phyloP scores from a whole-genome alignment of 1,284 basidiomycete genomes.

The Tilletia horrida region DNA sequence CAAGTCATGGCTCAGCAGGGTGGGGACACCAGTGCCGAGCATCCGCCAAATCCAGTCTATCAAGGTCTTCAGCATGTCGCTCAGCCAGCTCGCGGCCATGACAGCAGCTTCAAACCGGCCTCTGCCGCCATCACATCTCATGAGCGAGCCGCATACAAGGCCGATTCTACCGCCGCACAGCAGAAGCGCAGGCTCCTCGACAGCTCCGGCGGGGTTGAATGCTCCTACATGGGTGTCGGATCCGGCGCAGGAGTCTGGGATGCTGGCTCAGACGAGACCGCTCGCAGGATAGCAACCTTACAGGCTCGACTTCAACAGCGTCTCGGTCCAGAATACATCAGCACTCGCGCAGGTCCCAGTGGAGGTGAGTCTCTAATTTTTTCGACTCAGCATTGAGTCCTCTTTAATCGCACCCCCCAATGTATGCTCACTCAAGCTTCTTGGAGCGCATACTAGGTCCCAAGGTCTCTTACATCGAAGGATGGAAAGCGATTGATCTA shows the following conservation, averaged over 20 bases:
- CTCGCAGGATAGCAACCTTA: slow-evolving; percentile 62
- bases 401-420: not conserved
- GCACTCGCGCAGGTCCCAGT: slow-evolving; percentile 80
- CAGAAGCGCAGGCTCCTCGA: slow-evolving; percentile 31
- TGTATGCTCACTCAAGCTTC: not conserved
- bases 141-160: not conserved
- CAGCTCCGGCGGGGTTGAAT: slow-evolving; percentile 29
- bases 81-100: slow-evolving; percentile 7
- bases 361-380: slow-evolving; percentile 31
- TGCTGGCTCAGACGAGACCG: slow-evolving; percentile 37
- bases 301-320: slow-evolving; percentile 80
- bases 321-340: slow-evolving; percentile 89
- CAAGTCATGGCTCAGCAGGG: not conserved
- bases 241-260: slow-evolving; percentile 22
- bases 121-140: not conserved
- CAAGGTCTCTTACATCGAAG: slow-evolving; percentile 91
- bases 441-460: not conserved
- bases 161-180: not conserved
- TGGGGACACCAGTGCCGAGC: slow-evolving; percentile 23
- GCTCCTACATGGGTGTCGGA: slow-evolving; percentile 29
- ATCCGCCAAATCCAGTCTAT: not conserved
- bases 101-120: not conserved
- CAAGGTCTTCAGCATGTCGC: no score
- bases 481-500: slow-evolving; percentile 72
- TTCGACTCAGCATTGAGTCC: not conserved